phyloP scores from a whole-genome alignment of 805 yeast species.

The Monosporozyma aquatica region DNA sequence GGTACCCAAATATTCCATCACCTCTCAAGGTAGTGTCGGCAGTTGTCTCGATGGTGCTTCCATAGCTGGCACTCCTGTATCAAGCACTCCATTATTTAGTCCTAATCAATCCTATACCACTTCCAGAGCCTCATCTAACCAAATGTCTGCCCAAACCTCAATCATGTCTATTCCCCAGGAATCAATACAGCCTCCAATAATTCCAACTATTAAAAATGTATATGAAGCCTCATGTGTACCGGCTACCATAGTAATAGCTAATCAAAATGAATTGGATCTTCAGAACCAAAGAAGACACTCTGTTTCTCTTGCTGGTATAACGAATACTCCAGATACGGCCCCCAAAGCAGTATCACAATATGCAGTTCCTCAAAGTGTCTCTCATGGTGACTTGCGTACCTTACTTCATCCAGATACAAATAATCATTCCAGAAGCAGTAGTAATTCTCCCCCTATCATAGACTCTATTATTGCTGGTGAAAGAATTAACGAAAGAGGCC shows the following conservation, averaged over 20 bases:
- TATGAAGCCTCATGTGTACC: background rate
- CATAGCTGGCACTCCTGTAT: too few species aligned
- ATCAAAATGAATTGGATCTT: background rate
- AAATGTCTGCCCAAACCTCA: background rate
- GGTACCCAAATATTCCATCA: background rate
- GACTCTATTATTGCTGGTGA: too few species aligned
- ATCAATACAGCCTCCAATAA: too few species aligned
- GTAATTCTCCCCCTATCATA: too few species aligned
- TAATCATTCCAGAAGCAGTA: too few species aligned
- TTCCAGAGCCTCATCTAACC: background rate
- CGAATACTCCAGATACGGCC: background rate
- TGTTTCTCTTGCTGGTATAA: background rate
- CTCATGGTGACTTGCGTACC: background rate
- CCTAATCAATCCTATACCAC: background rate
- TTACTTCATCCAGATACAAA: too few species aligned
- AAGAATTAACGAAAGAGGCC: conserved; percentile 14
- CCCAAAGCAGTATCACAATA: background rate
- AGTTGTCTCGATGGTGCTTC: background rate
- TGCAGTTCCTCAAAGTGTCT: background rate
- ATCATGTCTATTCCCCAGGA: too few species aligned
- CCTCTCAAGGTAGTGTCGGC: background rate
- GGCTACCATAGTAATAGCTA: background rate
- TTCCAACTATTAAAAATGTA: too few species aligned
- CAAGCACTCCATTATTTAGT: too few species aligned
- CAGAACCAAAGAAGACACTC: conserved; percentile 5